These are phyloP conservation scores for Hypoxylon intermedium DNA, from an alignment of 495 filamentous ascomycete species.

Conservation along the genomic window DNA sequence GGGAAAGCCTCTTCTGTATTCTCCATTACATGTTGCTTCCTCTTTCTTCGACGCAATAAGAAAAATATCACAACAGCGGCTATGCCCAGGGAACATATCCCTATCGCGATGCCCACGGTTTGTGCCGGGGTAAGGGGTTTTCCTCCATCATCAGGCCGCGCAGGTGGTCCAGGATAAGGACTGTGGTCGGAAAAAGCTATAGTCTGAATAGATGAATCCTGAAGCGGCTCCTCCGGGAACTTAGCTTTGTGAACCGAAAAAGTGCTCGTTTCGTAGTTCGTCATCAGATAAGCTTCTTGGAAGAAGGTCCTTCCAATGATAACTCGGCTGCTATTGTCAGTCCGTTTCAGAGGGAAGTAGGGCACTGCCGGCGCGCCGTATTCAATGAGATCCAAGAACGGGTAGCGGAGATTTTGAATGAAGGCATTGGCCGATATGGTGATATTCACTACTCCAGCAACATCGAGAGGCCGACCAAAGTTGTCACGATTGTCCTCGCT, in stretches of 20 bases:
- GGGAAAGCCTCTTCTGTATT: conserved; percentile 27
- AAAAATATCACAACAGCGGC: conserved; percentile 48
- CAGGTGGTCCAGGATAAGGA: conserved; percentile 48
- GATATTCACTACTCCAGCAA: conserved; percentile 63
- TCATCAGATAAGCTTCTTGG: conserved; percentile 73
- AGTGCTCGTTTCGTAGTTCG: conserved; percentile 67
- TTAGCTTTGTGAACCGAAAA: conserved; percentile 67
- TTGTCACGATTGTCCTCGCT: conserved; percentile 55
- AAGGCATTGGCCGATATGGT: conserved; percentile 70
- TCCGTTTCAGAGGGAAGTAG: conserved; percentile 68
- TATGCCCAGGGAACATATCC: conserved; percentile 53
- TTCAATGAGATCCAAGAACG: conserved; percentile 57
- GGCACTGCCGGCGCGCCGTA: conserved; percentile 53
- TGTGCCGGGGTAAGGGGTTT: conserved; percentile 55
- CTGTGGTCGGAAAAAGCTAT: conserved; percentile 57
- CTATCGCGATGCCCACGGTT: conserved; percentile 49
- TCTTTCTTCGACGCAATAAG: conserved; percentile 41
- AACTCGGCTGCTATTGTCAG: conserved; percentile 59
- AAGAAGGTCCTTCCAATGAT: conserved; percentile 74
- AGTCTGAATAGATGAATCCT: conserved; percentile 55
- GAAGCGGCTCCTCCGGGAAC: conserved; percentile 54
- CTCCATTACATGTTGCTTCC: conserved; percentile 11
- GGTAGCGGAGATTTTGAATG: conserved; percentile 64
- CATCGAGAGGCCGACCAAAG: conserved; percentile 51
- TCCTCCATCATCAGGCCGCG: conserved; percentile 6